Base-by-base conservation (phyloP, 2,329 filamentous ascomycete genomes). In the Leptographium lundbergii region DNA sequence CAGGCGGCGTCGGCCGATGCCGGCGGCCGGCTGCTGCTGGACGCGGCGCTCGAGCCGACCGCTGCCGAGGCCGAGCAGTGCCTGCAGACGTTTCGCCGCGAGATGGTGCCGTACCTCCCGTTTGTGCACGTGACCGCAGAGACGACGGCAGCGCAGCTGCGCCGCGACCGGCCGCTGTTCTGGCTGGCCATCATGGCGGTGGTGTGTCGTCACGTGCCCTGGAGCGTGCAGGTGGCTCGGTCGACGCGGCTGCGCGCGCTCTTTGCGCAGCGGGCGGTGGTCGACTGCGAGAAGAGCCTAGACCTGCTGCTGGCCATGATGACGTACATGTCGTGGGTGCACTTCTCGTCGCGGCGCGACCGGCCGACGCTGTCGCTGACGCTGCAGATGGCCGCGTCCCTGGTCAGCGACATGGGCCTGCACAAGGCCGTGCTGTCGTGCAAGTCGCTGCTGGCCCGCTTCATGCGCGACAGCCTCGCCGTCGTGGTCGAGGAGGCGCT, bases 271-370 rank as follows among this genome's bases (percentile, higher is more conserved):
- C 72, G 72, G 52, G 66, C 80, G 9, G 63, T 81, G 3, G 59
- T 77, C n/a, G 71, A 77, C n/a, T 69, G 72, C 32, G 77, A 80
- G 53, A 72, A 73, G 52, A 73, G 66, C 51, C 68, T 81, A 45
- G 81, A 83, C 63, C 62, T 81, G 17, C 67, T 83, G 4, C 66
- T 82, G 27, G 69, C 67, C 7, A 67, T 83, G 4, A 65, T 83
- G 24, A 69, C 68, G 27, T 75, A 72, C 56, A 45, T 64, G 50
- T 36, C 59, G 2, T 64, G 60, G 63, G 57, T 60, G n/a, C 63
- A 64, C 54, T 62, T 61, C 39, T 52, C 61, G 4, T 29, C 60
- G 4, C 65, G 65, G 56, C 61, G 57, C 39, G 69, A 68, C 24
- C 76, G 72, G 48, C 75, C 77, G 0, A 76, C 74, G 54, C 68